Conservation (phyloP, 2,329 filamentous ascomycete species). For the Clarireedia monteithiana region DNA sequence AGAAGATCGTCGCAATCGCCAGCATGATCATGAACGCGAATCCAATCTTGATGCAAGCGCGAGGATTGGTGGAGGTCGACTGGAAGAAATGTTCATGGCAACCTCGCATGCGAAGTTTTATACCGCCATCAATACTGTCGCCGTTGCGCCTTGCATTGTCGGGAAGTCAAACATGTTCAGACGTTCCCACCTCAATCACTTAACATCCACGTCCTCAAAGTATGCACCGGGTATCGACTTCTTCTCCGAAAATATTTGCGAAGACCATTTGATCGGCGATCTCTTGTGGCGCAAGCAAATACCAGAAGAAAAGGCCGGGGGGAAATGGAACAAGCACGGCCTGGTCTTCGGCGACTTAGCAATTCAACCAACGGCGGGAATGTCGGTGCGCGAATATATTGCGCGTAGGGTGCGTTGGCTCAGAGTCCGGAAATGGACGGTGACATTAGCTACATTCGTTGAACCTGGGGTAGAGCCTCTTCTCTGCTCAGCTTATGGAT, state of each 20-base stretch:
- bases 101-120: conserved; percentile 97
- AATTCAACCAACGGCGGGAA: conserved; percentile 80
- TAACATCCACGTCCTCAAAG: conserved; percentile 42
- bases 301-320: conserved; percentile 36
- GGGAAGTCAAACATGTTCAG: conserved; percentile 99
- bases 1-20: conserved; percentile 16
- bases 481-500: conserved; percentile 71
- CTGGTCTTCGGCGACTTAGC: conserved; percentile 80
- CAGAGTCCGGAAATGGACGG: conserved; percentile 89
- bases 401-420: conserved; percentile 83
- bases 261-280: conserved; percentile 93
- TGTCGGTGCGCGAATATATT: conserved; percentile 70
- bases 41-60: conserved; percentile 20
- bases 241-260: conserved; percentile 94
- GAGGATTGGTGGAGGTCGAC: conserved; percentile 60
- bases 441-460: conserved; percentile 78
- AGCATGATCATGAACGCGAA: conserved; percentile 17
- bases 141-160: conserved; percentile 84
- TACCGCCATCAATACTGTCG: conserved; percentile 88
- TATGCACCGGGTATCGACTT: conserved; percentile 70
- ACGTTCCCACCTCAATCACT: conserved; percentile 74
- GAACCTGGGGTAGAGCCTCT: conserved; percentile 90
- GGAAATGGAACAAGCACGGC: conserved; percentile 65
- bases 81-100: conserved; percentile 93
- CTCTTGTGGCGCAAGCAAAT: conserved; percentile 70